Base-by-base conservation (phyloP, 306 rosid species). In the Lathyrus tuberosus region DNA sequence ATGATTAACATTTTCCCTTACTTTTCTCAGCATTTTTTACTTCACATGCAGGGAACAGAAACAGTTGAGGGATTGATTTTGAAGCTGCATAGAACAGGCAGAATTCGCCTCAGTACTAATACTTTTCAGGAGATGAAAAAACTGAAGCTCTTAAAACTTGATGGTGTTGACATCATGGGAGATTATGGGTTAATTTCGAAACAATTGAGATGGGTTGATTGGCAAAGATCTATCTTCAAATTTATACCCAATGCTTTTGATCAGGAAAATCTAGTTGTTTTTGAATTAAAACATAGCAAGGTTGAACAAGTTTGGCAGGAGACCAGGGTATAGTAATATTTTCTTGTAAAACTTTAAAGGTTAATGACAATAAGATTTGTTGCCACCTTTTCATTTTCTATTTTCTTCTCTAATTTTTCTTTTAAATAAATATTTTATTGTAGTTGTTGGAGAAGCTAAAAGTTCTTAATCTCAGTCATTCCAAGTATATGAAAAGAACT, bases 61-160 rank as follows among this genome's bases (percentile, higher is more conserved):
- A 33, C 31, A 20, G 10, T 75, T 18, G 61, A 75, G 42, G 73
- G 73, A 8, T 67, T 75, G 62, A 8, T 33, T 66, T 56, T 65
- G 31, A 66, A 67, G 42, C 43, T 15, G 35, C 43, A 33, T 24
- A 41, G 41, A 31, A 13, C 0, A 0, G 17, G 13, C 0, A 10
- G 33, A 62, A 10, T 28, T 10, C 2, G 40, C 10, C 33, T 83
- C 18, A 41, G 5, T 3, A 35, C 86, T 10, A 3, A 65, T 20
- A 56, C 82, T 37, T 83, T 87, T 61, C 6, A 12, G 37, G 3
- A 54, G 6, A 87, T 85, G 88, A 35, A 56, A 15, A 77, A 10
- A 4, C 38, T 87, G 9, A 81, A 85, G 71, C 73, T 87, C 46
- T 70, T 87, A 8, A 70, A 3, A 35, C 3, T 35, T 35, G 3